phyloP scores from a whole-genome alignment of 139 green algal genomes.

The Edaphochlamys debaryana region DNA sequence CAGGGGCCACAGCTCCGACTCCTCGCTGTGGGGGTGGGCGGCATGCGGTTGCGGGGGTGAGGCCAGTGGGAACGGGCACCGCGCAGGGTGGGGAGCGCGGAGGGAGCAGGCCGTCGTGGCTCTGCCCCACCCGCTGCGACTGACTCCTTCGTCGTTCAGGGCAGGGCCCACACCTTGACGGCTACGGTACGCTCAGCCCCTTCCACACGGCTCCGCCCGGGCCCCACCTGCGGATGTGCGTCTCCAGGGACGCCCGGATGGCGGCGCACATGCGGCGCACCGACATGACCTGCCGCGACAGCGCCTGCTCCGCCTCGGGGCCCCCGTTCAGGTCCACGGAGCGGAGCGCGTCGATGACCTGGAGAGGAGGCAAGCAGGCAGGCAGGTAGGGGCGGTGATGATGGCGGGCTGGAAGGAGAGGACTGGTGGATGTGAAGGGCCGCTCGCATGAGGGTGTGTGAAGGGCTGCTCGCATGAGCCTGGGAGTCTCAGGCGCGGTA shows the following conservation, averaged over 20 bases:
- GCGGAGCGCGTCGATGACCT: constrained; percentile 43
- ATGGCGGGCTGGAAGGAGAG: too few relatives aligned
- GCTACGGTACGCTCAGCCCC: too few relatives aligned
- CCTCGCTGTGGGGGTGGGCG: constrained; percentile 71
- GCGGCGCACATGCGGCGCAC: constrained; percentile 85
- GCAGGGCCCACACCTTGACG: too few relatives aligned
- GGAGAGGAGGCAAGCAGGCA: too few relatives aligned
- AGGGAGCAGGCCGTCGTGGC: neutral
- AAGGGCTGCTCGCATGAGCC: too few relatives aligned
- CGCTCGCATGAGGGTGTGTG: too few relatives aligned
- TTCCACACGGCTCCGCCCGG: too few relatives aligned
- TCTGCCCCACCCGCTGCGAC: neutral
- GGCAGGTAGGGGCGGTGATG: too few relatives aligned
- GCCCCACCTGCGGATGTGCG: constrained; percentile 71
- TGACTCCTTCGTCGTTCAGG: too few relatives aligned
- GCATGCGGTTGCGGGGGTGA: neutral
- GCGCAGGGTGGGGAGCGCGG: neutral
- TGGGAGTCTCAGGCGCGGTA: too few relatives aligned
- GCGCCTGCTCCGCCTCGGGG: neutral
- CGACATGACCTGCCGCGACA: constrained; percentile 46
- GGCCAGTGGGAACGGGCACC: neutral
- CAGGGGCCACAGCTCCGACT: constrained; percentile 97
- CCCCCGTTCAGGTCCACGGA: neutral
- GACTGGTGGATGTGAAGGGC: too few relatives aligned
- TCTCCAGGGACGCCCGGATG: constrained; percentile 84